phyloP scores from a whole-genome alignment of 805 yeast genomes.

The Saitoella complicata region DNA sequence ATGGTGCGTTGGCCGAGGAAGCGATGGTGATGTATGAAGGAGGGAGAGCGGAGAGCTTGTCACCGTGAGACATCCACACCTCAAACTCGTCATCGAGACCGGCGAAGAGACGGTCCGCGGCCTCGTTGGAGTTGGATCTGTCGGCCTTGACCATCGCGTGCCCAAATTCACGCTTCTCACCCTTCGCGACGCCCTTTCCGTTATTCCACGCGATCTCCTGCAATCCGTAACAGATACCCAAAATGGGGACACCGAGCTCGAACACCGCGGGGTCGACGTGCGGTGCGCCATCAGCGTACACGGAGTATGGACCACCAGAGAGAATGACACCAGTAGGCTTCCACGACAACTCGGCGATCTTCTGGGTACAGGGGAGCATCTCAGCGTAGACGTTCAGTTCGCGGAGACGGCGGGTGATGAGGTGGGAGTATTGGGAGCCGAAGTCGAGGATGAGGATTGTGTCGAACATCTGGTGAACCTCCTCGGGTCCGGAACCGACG shows the following conservation, averaged over 20 bases:
- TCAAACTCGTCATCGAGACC: slow-evolving; percentile 66
- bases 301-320: slow-evolving; percentile 97
- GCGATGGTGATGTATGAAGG: slow-evolving; percentile 79
- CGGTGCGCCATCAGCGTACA: slow-evolving; percentile 87
- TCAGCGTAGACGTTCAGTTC: slow-evolving; percentile 97
- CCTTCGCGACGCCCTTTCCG: slow-evolving; percentile 75
- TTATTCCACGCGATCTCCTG: slow-evolving; percentile 98
- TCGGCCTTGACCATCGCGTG: slow-evolving; percentile 73
- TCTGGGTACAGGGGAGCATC: slow-evolving; percentile 98
- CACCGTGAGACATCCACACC: slow-evolving; percentile 99
- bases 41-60: slow-evolving; percentile 82
- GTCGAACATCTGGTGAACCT: slow-evolving; percentile 83
- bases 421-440: slow-evolving; percentile 95
- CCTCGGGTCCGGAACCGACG: slow-evolving; percentile 12
- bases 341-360: slow-evolving; percentile 81
- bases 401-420: slow-evolving; percentile 92
- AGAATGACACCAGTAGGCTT: slow-evolving; percentile 91
- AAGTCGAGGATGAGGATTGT: slow-evolving; percentile 94
- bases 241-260: slow-evolving; percentile 78
- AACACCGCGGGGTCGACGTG: slow-evolving; percentile 93
- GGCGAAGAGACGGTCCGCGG: slow-evolving; percentile 50
- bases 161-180: slow-evolving; percentile 96
- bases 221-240: slow-evolving; percentile 98
- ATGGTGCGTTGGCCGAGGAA: slow-evolving; percentile 86
- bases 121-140: background rate